Evolutionary conservation across 208 protist genomes (phyloP), one percentile per base, ranked within the genome.

Genomic region (Porcisia hertigi): DNA sequence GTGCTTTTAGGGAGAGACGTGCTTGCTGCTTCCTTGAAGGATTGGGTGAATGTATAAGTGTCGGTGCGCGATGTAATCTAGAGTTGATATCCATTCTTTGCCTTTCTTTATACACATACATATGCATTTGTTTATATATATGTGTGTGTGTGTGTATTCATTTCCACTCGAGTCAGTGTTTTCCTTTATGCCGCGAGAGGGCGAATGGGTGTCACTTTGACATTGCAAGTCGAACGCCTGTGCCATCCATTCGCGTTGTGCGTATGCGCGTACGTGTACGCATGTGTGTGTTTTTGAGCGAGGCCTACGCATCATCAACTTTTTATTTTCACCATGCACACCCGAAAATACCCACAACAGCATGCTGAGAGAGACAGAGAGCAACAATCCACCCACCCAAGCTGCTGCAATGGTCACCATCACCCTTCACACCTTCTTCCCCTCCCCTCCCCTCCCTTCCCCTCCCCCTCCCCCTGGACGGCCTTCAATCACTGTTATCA

Each of bases 1-100:
- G 1, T 84, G 79, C 43, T 86, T 82, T 60, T 88, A 87, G 54
- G 25, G 49, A 43, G 34, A 30, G 4, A 12, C 47, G 53, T 58
- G 5, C 30, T 41, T 71, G 66, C 23, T 71, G 43, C 25, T 47
- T 20, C 11, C 16, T 25, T 39, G 47, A 57, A 36, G 4, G 64
- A 34, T n/a, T 34, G 64, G 5, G 64, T 39, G 18, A 8, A 18
- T 23, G 16, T n/a, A 8, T 36, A 14, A 43, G 36, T 67, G 23
- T 52, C 14, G 20, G 12, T 2, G 23, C 8, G 41, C 41, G 23
- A 30, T 52, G 1, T 36, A 12, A 11, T 52, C 39, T 49, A 67
- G 41, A 16, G 47, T 12, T 14, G 36, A 52, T 49, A 23, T 43
- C 23, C 23, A 2, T 49, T 49, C 1, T 30, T 67, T 11, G 43